Base-by-base conservation (phyloP, 345 rosid genomes). In the Capsella bursapastoris region DNA sequence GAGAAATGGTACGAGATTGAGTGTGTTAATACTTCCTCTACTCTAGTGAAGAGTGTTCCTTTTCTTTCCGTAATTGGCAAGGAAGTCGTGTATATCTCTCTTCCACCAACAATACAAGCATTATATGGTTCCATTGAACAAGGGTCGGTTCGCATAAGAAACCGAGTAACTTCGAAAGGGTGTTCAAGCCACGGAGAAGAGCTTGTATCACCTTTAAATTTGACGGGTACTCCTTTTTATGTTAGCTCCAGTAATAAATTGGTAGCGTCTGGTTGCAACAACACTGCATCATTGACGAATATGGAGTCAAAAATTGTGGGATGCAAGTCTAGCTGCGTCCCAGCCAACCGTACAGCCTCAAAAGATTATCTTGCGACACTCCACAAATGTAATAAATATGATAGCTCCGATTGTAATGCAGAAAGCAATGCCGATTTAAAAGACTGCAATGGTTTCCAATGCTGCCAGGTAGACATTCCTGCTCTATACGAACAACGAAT, bases 201-300 rank as follows among this genome's bases (percentile, higher is more conserved):
- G 1, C 22, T 14, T 29, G 44, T 9, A 29, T 34, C 56, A 18
- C 38, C 8, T 65, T 29, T 65, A 40, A 65, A 65, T 28, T 45
- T 65, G 57, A 65, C 70, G 2, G 70, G 43, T 28, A 65, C 18
- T 15, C 57, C 57, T 34, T 65, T 47, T 28, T 47, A 27, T n/a
- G n/a, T 65, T 8, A 8, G 41, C n/a, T 0, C 2, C 4, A 14
- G 10, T 0, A 79, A 78, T 70, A 74, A 8, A 60, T 70, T 78
- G 27, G 57, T 52, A 4, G 83, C 71, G 3, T 4, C 75, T 3
- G 84, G 83, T 34, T 80, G 84, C 62, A 57, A 80, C 69, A 74
- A 79, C 14, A 25, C 13, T 0, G 78, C 5, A 0, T 2, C 0
- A 62, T 70, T 10, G 14, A 7, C 25, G 5, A 41, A 5, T 43